These are phyloP conservation scores for Meyerozyma guilliermondii DNA, from an alignment of 1,139 yeast genomes.

Conservation along the genomic window DNA sequence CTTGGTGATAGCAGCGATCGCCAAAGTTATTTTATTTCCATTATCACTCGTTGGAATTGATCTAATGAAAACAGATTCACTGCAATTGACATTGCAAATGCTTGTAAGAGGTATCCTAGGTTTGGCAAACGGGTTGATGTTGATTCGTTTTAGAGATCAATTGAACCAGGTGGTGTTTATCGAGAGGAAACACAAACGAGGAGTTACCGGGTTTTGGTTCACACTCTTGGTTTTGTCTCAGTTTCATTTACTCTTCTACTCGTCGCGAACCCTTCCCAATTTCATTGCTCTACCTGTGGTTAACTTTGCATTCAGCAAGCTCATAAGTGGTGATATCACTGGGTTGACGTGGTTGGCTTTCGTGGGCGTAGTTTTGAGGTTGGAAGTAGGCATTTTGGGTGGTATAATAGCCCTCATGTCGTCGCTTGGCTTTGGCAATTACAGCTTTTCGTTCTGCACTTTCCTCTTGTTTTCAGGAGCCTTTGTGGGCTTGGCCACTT, in stretches of 20 bases:
- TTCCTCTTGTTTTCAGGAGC: constrained; percentile 49
- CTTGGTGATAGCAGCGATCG: constrained; percentile 42
- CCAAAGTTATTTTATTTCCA: constrained; percentile 25
- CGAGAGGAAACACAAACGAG: constrained; percentile 15
- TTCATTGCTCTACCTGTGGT: constrained; percentile 78
- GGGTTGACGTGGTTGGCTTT: constrained; percentile 61
- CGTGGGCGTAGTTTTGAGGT: constrained; percentile 63
- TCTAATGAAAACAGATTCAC: constrained; percentile 15
- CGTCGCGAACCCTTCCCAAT: constrained; percentile 81
- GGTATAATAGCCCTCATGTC: constrained; percentile 41
- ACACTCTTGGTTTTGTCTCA: constrained; percentile 55
- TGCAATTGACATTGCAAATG: constrained; percentile 43
- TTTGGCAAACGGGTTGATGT: constrained; percentile 34
- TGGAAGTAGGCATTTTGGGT: constrained; percentile 65
- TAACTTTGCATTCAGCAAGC: constrained; percentile 46
- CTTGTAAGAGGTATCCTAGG: constrained; percentile 53
- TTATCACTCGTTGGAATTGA: constrained; percentile 15
- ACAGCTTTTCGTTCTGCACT: constrained; percentile 31
- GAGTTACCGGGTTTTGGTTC: constrained; percentile 51
- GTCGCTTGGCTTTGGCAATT: constrained; percentile 37
- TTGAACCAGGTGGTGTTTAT: constrained; percentile 21
- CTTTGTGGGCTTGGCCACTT: constrained; percentile 44
- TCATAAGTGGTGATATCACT: constrained; percentile 45
- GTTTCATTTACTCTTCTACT: constrained; percentile 75
- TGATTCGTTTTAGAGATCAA: constrained; percentile 23